Base-by-base conservation (phyloP, 345 rosid genomes). In the Bruguiera sexangula region DNA sequence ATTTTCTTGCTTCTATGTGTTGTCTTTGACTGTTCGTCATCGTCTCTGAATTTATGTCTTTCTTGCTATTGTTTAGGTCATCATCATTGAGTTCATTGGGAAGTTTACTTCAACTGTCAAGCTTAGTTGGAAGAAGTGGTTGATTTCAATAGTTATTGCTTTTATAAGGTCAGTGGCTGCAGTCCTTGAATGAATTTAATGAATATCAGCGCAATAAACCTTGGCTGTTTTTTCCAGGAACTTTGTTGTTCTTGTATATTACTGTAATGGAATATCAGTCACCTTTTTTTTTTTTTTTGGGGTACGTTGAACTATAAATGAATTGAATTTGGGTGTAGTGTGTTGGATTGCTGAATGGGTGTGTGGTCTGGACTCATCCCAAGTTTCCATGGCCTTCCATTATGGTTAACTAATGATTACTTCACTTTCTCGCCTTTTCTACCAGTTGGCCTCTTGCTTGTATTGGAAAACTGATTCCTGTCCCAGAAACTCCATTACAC, bases 81-180 rank as follows among this genome's bases (percentile, higher is more conserved):
- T 77, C 51, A 77, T 77, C n/a, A 63, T 77, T n/a, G 87, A 87
- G 78, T 91, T 91, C 74, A 86, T 94, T 1, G 97, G 98, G 24
- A 86, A 85, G 57, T 94, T 94, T 75, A 84, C 95, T 4, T 60
- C 63, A 2, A 94, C 98, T 0, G 95, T 84, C 69, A 71, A 66
- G 77, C 82, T 94, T 30, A 66, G 81, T 32, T 89, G 97, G 98
- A 68, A 77, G 57, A 69, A 62, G 21, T 76, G 80, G 80, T 30
- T 76, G 69, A 29, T 71, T 57, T 76, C 73, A 24, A 54, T 50
- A 3, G 30, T 31, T 51, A 76, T 76, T 67, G 80, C 34, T 24
- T 19, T 76, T 16, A 63, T 76, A 52, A 67, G 78, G 78, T 69
- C 3, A 22, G 68, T 53, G 43, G 61, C 6, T n/a, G 30, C 29